Evolutionary conservation across 139 green algal genomes (phyloP).

Genomic region (Chlamydomonas asymmetrica): DNA sequence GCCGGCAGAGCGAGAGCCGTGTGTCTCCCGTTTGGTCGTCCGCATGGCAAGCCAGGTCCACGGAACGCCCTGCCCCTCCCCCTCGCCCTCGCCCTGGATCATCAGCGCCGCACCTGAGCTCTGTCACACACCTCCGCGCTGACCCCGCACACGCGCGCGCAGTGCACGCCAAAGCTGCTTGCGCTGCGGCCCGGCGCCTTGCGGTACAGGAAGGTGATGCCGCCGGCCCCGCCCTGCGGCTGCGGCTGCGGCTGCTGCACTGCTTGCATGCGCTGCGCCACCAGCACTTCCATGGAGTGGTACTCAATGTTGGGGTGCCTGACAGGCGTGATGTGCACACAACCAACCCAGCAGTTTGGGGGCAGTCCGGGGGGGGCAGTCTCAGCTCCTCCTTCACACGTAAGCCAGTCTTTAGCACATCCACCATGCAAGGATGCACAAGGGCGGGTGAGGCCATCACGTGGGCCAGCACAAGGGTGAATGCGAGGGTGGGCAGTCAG

Average conservation of each 20-base stretch:
- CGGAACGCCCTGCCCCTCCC: too few relatives aligned
- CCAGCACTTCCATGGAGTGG: background rate
- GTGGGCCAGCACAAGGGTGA: background rate
- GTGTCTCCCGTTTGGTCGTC: too few relatives aligned
- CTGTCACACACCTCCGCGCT: background rate
- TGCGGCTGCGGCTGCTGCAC: background rate
- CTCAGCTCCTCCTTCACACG: too few relatives aligned
- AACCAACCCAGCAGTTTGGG: constrained; percentile 52
- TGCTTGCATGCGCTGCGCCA: background rate
- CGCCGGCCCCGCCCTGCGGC: background rate
- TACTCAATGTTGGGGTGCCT: background rate
- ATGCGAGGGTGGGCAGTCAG: background rate
- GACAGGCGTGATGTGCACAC: constrained; percentile 75
- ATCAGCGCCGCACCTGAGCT: constrained; percentile 5
- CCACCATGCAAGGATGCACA: background rate
- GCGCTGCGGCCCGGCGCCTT: constrained; percentile 59
- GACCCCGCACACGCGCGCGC: constrained; percentile 41
- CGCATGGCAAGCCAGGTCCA: too few relatives aligned
- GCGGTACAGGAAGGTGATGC: constrained; percentile 71
- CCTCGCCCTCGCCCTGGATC: too few relatives aligned
- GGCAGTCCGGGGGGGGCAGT: background rate
- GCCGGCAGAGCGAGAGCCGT: too few relatives aligned
- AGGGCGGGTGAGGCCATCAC: background rate
- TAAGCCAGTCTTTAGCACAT: constrained; percentile 1
- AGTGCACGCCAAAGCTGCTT: constrained; percentile 69